These are phyloP conservation scores for Epichloe gansuensis DNA, from an alignment of 2,329 filamentous ascomycete species.

Conservation along the genomic window DNA sequence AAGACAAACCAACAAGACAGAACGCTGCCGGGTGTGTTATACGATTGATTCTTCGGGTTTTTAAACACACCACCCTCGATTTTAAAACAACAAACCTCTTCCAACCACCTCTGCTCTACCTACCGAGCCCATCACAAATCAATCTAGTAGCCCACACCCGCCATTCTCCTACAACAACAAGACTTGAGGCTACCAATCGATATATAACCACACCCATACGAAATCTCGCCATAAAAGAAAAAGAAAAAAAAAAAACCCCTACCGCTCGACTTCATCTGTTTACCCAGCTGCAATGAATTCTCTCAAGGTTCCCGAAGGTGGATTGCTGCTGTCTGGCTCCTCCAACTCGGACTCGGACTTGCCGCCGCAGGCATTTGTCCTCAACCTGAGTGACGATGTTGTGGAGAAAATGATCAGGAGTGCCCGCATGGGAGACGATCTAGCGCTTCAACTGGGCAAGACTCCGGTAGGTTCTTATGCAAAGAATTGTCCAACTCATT, in stretches of 20 bases:
- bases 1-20: conserved; percentile 6
- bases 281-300: conserved; percentile 30
- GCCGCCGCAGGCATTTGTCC: conserved; percentile 42
- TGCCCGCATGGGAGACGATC: conserved; percentile 40
- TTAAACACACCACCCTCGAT: background rate
- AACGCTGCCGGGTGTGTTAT: background rate
- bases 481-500: background rate
- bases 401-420: conserved; percentile 51
- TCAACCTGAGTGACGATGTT: conserved; percentile 43
- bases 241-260: background rate
- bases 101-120: background rate
- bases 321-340: conserved; percentile 43
- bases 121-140: background rate
- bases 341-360: conserved; percentile 29
- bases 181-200: background rate
- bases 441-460: conserved; percentile 44
- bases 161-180: background rate
- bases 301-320: conserved; percentile 43
- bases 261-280: background rate
- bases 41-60: background rate
- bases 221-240: background rate
- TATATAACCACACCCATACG: background rate
- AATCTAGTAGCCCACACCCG: background rate
- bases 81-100: background rate
- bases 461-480: conserved; percentile 41